Evolutionary conservation across 1,284 basidiomycete genomes (phyloP).

Genomic region (Neotropicomus parvogracilis): DNA sequence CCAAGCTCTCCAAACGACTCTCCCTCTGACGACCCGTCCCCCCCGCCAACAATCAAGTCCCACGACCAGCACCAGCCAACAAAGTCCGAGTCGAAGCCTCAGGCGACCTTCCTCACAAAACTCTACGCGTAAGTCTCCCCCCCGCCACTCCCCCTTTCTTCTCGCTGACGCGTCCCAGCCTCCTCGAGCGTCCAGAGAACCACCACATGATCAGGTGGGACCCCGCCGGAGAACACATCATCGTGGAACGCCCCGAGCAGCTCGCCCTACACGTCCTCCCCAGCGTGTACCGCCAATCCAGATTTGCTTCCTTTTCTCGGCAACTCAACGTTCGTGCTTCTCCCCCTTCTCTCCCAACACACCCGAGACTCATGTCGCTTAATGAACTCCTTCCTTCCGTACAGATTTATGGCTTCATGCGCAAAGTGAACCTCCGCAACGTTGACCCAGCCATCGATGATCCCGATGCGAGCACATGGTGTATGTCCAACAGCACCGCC

Average conservation of each 20-base stretch:
- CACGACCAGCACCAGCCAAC: slow-evolving; percentile 50
- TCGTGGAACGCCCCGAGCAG: slow-evolving; percentile 86
- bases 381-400: slow-evolving; percentile 21
- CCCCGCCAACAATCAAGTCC: slow-evolving; percentile 38
- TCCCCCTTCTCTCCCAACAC: slow-evolving; percentile 21
- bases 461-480: slow-evolving; percentile 91
- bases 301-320: slow-evolving; percentile 90
- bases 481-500: slow-evolving; percentile 48
- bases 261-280: slow-evolving; percentile 86
- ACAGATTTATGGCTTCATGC: slow-evolving; percentile 94
- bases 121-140: slow-evolving; percentile 72
- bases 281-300: slow-evolving; percentile 85
- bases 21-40: slow-evolving; percentile 48
- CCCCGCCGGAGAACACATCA: slow-evolving; percentile 83
- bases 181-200: slow-evolving; percentile 80
- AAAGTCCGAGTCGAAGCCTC: slow-evolving; percentile 69
- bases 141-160: slow-evolving; percentile 1
- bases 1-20: slow-evolving; percentile 42
- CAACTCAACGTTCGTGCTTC: slow-evolving; percentile 78
- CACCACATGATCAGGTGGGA: slow-evolving; percentile 94
- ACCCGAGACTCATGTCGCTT: slow-evolving; percentile 14
- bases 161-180: slow-evolving; percentile 41
- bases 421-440: slow-evolving; percentile 88
- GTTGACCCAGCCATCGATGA: slow-evolving; percentile 89
- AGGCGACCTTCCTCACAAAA: slow-evolving; percentile 89